These are phyloP conservation scores for Penicillium robsamsonii DNA, from an alignment of 495 filamentous ascomycete species.

Conservation along the genomic window DNA sequence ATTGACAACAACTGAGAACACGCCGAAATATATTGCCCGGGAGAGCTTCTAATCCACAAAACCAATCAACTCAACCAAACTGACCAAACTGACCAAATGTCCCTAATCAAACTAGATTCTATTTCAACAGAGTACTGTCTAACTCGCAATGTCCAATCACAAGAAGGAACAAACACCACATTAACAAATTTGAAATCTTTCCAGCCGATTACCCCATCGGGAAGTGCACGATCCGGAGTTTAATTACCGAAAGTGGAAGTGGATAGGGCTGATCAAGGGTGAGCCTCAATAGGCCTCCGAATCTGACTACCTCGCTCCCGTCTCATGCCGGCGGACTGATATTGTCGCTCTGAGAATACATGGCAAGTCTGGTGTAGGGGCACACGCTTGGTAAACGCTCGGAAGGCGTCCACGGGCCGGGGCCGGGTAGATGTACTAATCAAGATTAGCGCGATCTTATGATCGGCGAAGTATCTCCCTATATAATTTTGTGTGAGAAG, in stretches of 20 bases:
- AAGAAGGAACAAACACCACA: background rate
- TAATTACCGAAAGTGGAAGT: constrained; percentile 3
- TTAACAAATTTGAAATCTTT: constrained; percentile 3
- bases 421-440: no score
- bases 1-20: background rate
- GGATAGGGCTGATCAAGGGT: background rate
- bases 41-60: background rate
- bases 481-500: no score
- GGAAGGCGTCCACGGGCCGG: no score
- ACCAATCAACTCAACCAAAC: background rate
- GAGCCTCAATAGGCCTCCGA: no score
- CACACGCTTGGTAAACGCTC: no score
- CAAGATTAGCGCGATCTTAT: no score
- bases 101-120: background rate
- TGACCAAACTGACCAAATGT: background rate
- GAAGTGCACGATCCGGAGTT: constrained; percentile 4
- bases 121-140: background rate
- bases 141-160: background rate
- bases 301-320: no score
- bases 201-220: constrained; percentile 2
- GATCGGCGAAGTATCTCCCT: no score
- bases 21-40: background rate
- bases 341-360: background rate
- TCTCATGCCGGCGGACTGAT: background rate
- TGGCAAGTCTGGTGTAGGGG: no score